Percentiles rank a stretch among this genome's conserved stretches.
Evolutionary conservation across 1,139 yeast species (phyloP).

Genomic region (Pichia sp.): DNA sequence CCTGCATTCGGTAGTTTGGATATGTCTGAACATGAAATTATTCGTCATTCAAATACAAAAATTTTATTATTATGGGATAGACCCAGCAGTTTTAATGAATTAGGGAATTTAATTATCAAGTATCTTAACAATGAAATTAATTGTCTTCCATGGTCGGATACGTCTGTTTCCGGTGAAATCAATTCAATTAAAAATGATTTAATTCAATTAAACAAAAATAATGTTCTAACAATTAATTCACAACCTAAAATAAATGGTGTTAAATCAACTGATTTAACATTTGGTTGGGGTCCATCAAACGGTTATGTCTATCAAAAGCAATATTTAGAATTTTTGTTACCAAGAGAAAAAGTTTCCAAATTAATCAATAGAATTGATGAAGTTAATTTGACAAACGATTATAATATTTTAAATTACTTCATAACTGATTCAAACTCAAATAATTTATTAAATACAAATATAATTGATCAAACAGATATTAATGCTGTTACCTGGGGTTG

Average conservation of each 20-base stretch:
- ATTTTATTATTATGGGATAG: slow-evolving; percentile 84
- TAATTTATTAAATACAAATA: slow-evolving; percentile 49
- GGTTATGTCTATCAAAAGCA: slow-evolving; percentile 94
- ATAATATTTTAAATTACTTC: slow-evolving; percentile 63
- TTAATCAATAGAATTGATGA: slow-evolving; percentile 37
- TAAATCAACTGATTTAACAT: slow-evolving; percentile 59
- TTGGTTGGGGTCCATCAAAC: slow-evolving; percentile 95
- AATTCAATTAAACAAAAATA: slow-evolving; percentile 54
- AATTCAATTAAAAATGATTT: slow-evolving; percentile 55
- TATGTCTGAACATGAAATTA: slow-evolving; percentile 68
- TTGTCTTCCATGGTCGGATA: slow-evolving; percentile 94
- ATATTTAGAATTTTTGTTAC: slow-evolving; percentile 76
- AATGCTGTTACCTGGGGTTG: slow-evolving; percentile 99
- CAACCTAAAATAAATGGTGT: slow-evolving; percentile 91
- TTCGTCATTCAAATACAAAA: slow-evolving; percentile 73
- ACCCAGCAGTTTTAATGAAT: slow-evolving; percentile 55
- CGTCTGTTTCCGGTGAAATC: slow-evolving; percentile 76
- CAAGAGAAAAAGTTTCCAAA: slow-evolving; percentile 43
- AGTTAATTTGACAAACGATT: slow-evolving; percentile 33
- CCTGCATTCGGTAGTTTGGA: slow-evolving; percentile 94
- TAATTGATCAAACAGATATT: slow-evolving; percentile 62
- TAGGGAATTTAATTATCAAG: slow-evolving; percentile 53
- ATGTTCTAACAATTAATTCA: slow-evolving; percentile 79
- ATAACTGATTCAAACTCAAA: slow-evolving; percentile 60
- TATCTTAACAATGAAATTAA: slow-evolving; percentile 66